phyloP scores from a whole-genome alignment of 805 yeast genomes.

The Dipodascus geniculatus region DNA sequence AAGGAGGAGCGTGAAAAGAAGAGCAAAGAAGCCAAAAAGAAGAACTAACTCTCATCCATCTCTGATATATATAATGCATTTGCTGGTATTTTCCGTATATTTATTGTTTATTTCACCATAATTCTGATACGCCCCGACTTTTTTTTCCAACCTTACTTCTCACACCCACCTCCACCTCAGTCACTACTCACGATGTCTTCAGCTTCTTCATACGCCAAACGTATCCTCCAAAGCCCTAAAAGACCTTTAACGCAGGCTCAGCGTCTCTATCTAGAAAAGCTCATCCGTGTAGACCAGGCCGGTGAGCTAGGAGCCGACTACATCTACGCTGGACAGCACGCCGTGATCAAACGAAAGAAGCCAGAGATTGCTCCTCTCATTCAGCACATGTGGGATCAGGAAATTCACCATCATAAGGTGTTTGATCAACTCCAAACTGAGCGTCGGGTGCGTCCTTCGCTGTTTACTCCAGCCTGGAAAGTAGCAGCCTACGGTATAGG shows the following conservation, averaged over 20 bases:
- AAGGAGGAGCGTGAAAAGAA: constrained; percentile 39
- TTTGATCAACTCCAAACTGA: constrained; percentile 66
- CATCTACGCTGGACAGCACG: constrained; percentile 84
- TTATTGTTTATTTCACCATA: background rate
- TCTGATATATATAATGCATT: background rate
- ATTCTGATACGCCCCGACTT: background rate
- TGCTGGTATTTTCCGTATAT: background rate
- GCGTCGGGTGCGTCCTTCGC: constrained; percentile 80
- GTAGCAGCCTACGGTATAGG: constrained; percentile 83
- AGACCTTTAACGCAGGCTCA: constrained; percentile 16
- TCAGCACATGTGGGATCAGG: constrained; percentile 98
- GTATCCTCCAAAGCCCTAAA: constrained; percentile 16
- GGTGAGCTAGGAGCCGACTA: constrained; percentile 95
- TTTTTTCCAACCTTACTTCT: no score
- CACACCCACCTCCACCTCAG: no score
- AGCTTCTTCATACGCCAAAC: constrained; percentile 11
- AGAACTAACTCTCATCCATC: background rate
- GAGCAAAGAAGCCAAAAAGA: constrained; percentile 7
- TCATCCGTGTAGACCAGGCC: constrained; percentile 88
- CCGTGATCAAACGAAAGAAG: constrained; percentile 54
- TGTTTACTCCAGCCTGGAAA: constrained; percentile 90
- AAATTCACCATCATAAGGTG: constrained; percentile 77
- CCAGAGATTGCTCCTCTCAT: constrained; percentile 72
- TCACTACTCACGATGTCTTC: no score
- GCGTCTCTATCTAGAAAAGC: constrained; percentile 17